Evolutionary conservation across 441 rosid genomes (phyloP).

Genomic region (Erodium texanum): DNA sequence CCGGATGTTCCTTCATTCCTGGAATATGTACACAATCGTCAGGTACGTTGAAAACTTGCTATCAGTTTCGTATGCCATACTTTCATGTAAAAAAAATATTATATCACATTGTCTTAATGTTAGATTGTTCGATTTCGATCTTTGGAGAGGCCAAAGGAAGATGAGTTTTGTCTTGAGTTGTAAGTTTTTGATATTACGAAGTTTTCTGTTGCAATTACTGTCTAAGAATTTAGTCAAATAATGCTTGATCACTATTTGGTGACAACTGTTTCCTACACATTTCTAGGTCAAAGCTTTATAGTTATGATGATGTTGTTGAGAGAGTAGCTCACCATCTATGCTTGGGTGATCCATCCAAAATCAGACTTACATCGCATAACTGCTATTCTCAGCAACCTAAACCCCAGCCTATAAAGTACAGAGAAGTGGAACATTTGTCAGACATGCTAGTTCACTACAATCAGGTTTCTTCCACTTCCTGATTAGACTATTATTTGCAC

Average conservation of each 20-base stretch:
- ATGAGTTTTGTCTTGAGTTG: constrained; percentile 61
- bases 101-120: neutral
- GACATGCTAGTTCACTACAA: constrained; percentile 71
- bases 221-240: neutral
- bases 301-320: constrained; percentile 67
- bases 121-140: constrained; percentile 66
- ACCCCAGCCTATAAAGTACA: constrained; percentile 68
- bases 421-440: constrained; percentile 53
- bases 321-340: constrained; percentile 49
- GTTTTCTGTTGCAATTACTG: neutral
- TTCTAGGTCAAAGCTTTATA: constrained; percentile 56
- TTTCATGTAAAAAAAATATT: neutral
- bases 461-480: constrained; percentile 37
- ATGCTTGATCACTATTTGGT: neutral
- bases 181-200: constrained; percentile 29
- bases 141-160: constrained; percentile 69
- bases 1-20: constrained; percentile 55
- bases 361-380: constrained; percentile 66
- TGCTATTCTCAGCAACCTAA: constrained; percentile 77
- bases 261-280: constrained; percentile 11
- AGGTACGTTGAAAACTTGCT: constrained; percentile 26
- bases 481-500: constrained; percentile 12
- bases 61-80: neutral
- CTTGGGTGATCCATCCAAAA: constrained; percentile 65
- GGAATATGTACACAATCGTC: constrained; percentile 63